Evolutionary conservation across 176 grass and related monocot genomes (phyloP).

Genomic region (Oryza longistaminata): DNA sequence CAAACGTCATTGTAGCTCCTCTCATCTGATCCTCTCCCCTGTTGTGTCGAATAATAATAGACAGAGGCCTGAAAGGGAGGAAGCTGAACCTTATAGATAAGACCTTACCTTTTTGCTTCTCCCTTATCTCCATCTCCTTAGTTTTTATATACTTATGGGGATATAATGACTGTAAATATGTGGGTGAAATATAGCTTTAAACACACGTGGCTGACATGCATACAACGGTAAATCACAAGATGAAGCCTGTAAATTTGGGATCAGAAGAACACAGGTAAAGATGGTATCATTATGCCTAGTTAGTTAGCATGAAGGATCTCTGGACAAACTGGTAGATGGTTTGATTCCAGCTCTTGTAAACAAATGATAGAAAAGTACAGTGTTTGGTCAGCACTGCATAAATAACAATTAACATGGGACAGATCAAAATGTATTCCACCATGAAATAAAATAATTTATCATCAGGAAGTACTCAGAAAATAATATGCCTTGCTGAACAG

Average conservation of each 20-base stretch:
- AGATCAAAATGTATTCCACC: slow-evolving; percentile 56
- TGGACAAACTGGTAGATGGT: slow-evolving; percentile 5
- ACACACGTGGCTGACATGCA: background rate
- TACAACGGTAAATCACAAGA: background rate
- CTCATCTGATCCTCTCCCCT: background rate
- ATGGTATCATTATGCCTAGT: slow-evolving; percentile 10
- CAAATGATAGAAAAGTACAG: slow-evolving; percentile 40
- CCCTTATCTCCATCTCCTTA: background rate
- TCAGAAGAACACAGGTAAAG: background rate
- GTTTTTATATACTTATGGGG: background rate
- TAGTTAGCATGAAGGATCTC: slow-evolving; percentile 25
- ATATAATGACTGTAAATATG: background rate
- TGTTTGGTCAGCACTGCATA: slow-evolving; percentile 35
- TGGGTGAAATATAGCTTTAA: background rate
- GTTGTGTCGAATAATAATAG: slow-evolving; percentile 26
- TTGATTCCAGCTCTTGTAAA: slow-evolving; percentile 32
- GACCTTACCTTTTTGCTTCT: background rate
- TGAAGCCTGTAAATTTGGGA: background rate
- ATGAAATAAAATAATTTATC: slow-evolving; percentile 62
- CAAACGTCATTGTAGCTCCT: slow-evolving; percentile 20
- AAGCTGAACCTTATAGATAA: background rate
- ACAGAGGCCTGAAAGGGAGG: background rate
- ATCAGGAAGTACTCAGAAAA: slow-evolving; percentile 9
- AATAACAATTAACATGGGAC: slow-evolving; percentile 48
- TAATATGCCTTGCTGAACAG: slow-evolving; percentile 41